Base-by-base conservation (phyloP, 768 basidiomycete genomes). In the Russula emetica region DNA sequence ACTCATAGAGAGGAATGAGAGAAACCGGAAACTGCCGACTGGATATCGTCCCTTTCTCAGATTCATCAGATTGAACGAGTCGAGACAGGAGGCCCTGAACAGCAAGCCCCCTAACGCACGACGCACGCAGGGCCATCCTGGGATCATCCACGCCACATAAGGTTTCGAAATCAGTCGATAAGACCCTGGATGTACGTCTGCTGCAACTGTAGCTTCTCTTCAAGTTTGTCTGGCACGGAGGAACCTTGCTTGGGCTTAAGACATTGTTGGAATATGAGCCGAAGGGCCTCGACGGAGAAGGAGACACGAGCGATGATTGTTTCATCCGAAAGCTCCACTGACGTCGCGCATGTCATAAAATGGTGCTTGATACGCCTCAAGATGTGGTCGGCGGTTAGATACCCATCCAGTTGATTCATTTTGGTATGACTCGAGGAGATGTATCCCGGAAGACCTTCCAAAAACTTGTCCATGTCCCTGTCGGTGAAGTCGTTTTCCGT, bases 371-470 rank as follows among this genome's bases (percentile, higher is more conserved):
- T 55, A 4, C 62, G 62, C 6, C 10, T 20, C 5, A 63, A 53
- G 28, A 59, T 54, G 34, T 40, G 22, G 1, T 38, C 34, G 20
- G 42, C 26, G 16, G 44, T 40, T 7, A 63, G 8, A 28, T 49
- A 28, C 42, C 47, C 18, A 14, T 26, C 34, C 45, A 63, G 30
- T 9, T 30, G 24, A 18, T 34, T 16, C 14, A 14, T 28, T 10
- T 55, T n/a, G 13, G 62, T 59, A 36, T 40, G 52, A 47, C 4
- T n/a, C 9, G 62, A 59, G n/a, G 53, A 34, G 24, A 63, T 55
- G 18, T 63, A 63, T 26, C 62, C 62, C 10, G 57, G 57, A 18
- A 63, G 62, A 6, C 57, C 58, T 54, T 59, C 53, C 16, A 59
- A 47, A 6, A 59, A 63, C n/a, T 45, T 59, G 58, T 63, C 57